Conservation (phyloP, 805 yeast genomes). For the Barnettozyma pratensis region DNA sequence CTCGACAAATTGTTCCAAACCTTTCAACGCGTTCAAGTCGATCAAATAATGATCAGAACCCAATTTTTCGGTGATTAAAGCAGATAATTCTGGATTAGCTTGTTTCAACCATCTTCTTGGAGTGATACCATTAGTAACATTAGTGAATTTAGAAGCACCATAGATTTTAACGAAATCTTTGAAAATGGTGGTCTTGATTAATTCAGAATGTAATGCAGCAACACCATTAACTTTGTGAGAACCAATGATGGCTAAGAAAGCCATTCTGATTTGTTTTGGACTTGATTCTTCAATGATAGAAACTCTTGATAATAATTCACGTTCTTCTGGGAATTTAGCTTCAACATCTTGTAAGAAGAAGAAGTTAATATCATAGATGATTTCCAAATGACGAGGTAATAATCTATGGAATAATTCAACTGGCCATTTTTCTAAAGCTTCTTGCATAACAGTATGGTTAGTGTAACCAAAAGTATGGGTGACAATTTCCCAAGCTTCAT, state of each 20-base stretch:
- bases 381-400: constrained; percentile 88
- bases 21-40: constrained; percentile 62
- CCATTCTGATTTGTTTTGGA: constrained; percentile 89
- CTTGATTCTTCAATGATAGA: constrained; percentile 80
- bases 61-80: constrained; percentile 65
- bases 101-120: constrained; percentile 96
- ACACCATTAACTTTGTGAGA: constrained; percentile 94
- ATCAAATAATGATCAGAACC: constrained; percentile 67
- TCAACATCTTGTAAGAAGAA: constrained; percentile 74
- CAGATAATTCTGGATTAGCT: constrained; percentile 79
- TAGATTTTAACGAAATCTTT: constrained; percentile 82
- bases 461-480: constrained; percentile 83
- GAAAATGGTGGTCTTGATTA: constrained; percentile 83
- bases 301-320: constrained; percentile 56
- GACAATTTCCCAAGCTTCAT: constrained; percentile 80
- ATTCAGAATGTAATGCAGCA: constrained; percentile 90
- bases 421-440: constrained; percentile 96
- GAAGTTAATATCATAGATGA: constrained; percentile 80
- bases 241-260: constrained; percentile 84
- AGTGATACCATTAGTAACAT: constrained; percentile 92
- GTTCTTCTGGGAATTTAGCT: constrained; percentile 68
- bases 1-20: constrained; percentile 58
- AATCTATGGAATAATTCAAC: constrained; percentile 70
- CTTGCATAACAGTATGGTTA: constrained; percentile 91
- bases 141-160: constrained; percentile 80